Evolutionary conservation across 805 yeast species (phyloP).

Genomic region (Helenozyma baotianmanensis): DNA sequence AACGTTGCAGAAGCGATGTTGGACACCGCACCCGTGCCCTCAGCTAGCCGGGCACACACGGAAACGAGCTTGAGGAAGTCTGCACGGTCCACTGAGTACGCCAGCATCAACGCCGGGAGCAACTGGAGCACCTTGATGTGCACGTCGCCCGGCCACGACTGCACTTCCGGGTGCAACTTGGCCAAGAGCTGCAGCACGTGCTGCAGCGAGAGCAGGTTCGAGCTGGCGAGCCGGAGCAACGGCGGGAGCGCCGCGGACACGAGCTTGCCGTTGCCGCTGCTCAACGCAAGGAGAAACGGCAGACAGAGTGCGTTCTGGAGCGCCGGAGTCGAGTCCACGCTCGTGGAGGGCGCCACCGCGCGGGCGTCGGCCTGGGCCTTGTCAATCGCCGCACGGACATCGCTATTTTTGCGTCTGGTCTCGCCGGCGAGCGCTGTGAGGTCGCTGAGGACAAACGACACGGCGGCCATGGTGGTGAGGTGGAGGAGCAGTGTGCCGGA

Average conservation of each 20-base stretch:
- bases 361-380: conserved; percentile 18
- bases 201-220: conserved; percentile 50
- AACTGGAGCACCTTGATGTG: conserved; percentile 84
- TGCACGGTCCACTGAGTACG: conserved; percentile 40
- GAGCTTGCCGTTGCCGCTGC: conserved; percentile 69
- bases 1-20: conserved; percentile 93
- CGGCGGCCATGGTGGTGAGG: conserved; percentile 11
- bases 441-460: conserved; percentile 37
- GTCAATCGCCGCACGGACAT: conserved; percentile 50
- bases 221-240: conserved; percentile 55
- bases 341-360: conserved; percentile 1
- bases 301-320: conserved; percentile 23
- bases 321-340: conserved; percentile 39
- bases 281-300: conserved; percentile 72
- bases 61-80: conserved; percentile 54
- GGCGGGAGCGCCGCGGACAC: conserved; percentile 69
- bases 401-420: conserved; percentile 64
- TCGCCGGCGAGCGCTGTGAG: conserved; percentile 59
- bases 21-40: conserved; percentile 67
- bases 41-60: conserved; percentile 65
- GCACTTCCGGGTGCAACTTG: conserved; percentile 47
- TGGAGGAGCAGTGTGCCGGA: background rate
- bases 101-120: conserved; percentile 68
- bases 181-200: conserved; percentile 55
- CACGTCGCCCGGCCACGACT: conserved; percentile 75